These are phyloP conservation scores for Fusarium hainanense DNA, from an alignment of 2,329 filamentous ascomycete genomes.

Conservation along the genomic window DNA sequence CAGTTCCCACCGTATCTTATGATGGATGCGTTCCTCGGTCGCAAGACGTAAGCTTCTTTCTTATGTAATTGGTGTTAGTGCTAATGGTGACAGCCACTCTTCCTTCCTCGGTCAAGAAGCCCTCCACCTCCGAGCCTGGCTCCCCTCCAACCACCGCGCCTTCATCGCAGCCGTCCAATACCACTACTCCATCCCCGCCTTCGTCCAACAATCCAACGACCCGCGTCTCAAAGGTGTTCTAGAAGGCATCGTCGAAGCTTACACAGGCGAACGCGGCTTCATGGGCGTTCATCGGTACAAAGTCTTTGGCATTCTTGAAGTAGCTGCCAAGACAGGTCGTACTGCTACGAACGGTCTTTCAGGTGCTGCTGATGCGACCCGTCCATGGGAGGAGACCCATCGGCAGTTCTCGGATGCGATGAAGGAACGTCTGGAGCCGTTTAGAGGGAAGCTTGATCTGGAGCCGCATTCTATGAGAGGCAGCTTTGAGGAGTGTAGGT, in stretches of 20 bases:
- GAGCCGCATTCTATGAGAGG: conserved; percentile 66
- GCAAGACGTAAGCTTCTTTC: conserved; percentile 50
- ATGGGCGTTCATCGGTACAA: conserved; percentile 69
- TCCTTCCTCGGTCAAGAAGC: conserved; percentile 65
- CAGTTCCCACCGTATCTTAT: conserved; percentile 65
- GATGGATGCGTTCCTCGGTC: conserved; percentile 66
- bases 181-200: conserved; percentile 65
- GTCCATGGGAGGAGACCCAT: conserved; percentile 40
- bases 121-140: conserved; percentile 63
- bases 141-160: conserved; percentile 64
- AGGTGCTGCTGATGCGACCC: conserved; percentile 53
- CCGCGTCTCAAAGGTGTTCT: conserved; percentile 62
- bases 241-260: conserved; percentile 66
- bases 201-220: conserved; percentile 62
- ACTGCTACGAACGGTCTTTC: conserved; percentile 64
- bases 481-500: conserved; percentile 65
- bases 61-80: no score
- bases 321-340: conserved; percentile 64
- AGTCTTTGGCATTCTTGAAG: conserved; percentile 66
- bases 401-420: conserved; percentile 36
- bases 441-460: conserved; percentile 57
- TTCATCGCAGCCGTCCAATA: conserved; percentile 67
- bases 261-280: conserved; percentile 65
- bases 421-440: conserved; percentile 45
- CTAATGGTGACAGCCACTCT: background rate